Evolutionary conservation across 1,284 basidiomycete species (phyloP).

Genomic region (Trametes hirsuta): DNA sequence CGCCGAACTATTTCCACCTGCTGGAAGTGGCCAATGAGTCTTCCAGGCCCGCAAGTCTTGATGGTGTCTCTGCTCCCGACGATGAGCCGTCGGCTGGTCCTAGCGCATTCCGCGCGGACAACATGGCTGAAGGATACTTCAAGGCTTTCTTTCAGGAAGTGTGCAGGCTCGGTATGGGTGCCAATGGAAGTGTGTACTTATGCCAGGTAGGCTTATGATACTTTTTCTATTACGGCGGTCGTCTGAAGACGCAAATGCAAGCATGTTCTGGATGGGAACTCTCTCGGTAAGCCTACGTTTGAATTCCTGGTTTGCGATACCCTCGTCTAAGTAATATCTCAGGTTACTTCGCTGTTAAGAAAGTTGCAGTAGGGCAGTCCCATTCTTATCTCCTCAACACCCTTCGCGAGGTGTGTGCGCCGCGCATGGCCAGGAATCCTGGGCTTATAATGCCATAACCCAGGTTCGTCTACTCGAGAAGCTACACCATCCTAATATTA

Average conservation of each 20-base stretch:
- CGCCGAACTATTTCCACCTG: slow-evolving; percentile 76
- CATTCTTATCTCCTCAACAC: slow-evolving; percentile 83
- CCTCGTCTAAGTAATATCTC: slow-evolving; percentile 1
- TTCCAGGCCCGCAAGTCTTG: slow-evolving; percentile 60
- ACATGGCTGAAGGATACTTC: slow-evolving; percentile 84
- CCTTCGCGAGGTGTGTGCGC: slow-evolving; percentile 66
- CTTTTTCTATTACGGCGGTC: too few species aligned
- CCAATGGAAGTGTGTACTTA: slow-evolving; percentile 86
- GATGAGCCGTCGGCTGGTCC: slow-evolving; percentile 7
- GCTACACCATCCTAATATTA: slow-evolving; percentile 90
- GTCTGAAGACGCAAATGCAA: slow-evolving; percentile 32
- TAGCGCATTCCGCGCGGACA: slow-evolving; percentile 56
- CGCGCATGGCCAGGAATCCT: neutral
- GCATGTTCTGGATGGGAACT: slow-evolving; percentile 83
- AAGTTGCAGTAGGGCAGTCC: slow-evolving; percentile 91
- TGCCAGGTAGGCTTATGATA: slow-evolving; percentile 63
- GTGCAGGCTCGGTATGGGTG: slow-evolving; percentile 86
- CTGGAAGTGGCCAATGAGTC: slow-evolving; percentile 71
- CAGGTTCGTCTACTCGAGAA: slow-evolving; percentile 83
- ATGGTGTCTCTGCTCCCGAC: slow-evolving; percentile 1
- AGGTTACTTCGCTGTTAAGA: slow-evolving; percentile 92
- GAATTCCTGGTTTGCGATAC: slow-evolving; percentile 16
- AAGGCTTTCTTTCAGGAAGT: slow-evolving; percentile 90
- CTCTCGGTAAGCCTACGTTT: slow-evolving; percentile 52
- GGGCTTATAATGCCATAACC: neutral